Evolutionary conservation across 129 eudicot species (phyloP), one percentile per base, ranked within the genome.

Genomic region (Erigeron canadensis): DNA sequence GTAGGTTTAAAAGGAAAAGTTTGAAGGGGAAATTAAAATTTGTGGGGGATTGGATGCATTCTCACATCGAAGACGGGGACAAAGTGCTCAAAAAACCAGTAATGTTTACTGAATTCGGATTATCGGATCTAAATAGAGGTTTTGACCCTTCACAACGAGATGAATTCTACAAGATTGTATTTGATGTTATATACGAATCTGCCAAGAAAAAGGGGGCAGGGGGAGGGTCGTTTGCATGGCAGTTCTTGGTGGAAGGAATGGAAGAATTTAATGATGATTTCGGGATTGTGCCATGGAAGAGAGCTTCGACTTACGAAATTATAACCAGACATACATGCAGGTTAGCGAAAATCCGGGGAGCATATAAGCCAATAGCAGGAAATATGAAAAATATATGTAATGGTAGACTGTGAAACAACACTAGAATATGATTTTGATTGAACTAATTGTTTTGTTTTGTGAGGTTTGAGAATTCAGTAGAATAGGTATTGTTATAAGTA

Each of bases 61-160:
- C 97, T 44, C 98, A 94, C 83, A 85, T 94, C 18, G 95, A 94
- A 81, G 98, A 94, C 15, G 96, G 95, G 5, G 95, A 94, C 61
- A 78, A 71, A 22, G 90, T 74, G 77, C 95, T 94, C 0, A 86
- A 76, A 19, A 94, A 94, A 63, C 98, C 98, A 2, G 79, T 94
- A 6, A 73, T 86, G 88, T 84, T 94, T 74, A 85, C 98, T 2
- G 98, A 94, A 76, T 94, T 89, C 16, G 98, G 98, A 41, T 70
- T 89, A 58, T 94, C 98, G 0, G 81, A 76, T 51, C 76, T 79
- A 77, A 93, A 64, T 83, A 81, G 87, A 66, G 93, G 81, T 11
- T 94, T 89, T 42, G 72, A 83, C 43, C 95, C 90, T 28, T 42
- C 84, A 18, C 89, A 89, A 47, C 76, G 95, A 22, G 98, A 94